A percentile compares a stretch with the other conserved stretches of the same genome.
These are phyloP conservation scores for Tympanopsis confertula DNA, from an alignment of 2,329 filamentous ascomycete genomes.

Conservation along the genomic window DNA sequence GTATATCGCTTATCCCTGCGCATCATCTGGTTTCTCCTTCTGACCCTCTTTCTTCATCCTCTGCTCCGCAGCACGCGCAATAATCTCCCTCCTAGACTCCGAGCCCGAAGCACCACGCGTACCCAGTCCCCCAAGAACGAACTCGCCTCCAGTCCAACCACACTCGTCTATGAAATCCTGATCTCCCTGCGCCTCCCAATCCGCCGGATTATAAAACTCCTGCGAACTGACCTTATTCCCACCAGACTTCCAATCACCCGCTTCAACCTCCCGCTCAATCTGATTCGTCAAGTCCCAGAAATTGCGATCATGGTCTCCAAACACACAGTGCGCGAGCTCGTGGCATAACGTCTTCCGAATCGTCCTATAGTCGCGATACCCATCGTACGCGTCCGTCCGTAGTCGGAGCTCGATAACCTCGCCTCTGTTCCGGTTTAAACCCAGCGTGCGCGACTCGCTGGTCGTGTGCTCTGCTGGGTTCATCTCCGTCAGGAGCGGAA, in stretches of 20 bases:
- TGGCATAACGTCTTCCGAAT: slow-evolving; percentile 90
- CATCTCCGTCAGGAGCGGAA: slow-evolving; percentile 88
- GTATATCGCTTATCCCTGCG: neutral
- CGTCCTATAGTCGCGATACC: slow-evolving; percentile 83
- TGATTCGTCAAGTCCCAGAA: slow-evolving; percentile 85
- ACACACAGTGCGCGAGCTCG: slow-evolving; percentile 87
- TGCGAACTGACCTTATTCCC: slow-evolving; percentile 57
- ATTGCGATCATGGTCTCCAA: slow-evolving; percentile 67
- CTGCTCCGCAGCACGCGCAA: slow-evolving; percentile 66
- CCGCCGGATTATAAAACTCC: slow-evolving; percentile 30
- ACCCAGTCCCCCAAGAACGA: slow-evolving; percentile 44
- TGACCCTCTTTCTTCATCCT: slow-evolving; percentile 27
- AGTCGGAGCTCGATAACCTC: slow-evolving; percentile 84
- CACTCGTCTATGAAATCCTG: slow-evolving; percentile 45
- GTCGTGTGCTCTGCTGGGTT: slow-evolving; percentile 78
- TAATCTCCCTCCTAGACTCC: slow-evolving; percentile 59
- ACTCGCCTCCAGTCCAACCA: slow-evolving; percentile 70
- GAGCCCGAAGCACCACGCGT: slow-evolving; percentile 12
- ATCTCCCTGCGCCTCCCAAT: neutral
- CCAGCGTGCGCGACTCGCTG: slow-evolving; percentile 63
- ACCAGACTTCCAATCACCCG: slow-evolving; percentile 34
- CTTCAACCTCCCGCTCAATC: slow-evolving; percentile 78
- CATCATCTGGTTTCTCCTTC: neutral
- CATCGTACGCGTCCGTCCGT: slow-evolving; percentile 87
- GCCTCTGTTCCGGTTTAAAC: slow-evolving; percentile 76